Evolutionary conservation across 768 basidiomycete genomes (phyloP).

Genomic region (Auriculariales sp.): DNA sequence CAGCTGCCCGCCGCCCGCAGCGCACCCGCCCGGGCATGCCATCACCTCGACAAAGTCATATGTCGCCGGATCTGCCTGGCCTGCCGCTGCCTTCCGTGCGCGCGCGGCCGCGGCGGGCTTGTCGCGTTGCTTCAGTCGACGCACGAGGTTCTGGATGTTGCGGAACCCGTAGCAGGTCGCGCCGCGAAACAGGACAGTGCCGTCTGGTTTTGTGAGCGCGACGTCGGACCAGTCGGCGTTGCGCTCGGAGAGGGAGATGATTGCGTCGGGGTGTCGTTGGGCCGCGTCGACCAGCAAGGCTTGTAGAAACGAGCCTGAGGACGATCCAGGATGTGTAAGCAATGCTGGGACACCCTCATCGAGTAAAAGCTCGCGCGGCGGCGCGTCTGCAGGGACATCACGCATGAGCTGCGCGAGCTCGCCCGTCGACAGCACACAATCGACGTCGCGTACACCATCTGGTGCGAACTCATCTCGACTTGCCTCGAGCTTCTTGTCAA

Average conservation of each 20-base stretch:
- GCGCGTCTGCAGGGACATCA: constrained; percentile 21
- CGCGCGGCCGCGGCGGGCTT: constrained; percentile 56
- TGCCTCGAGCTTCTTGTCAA: constrained; percentile 98
- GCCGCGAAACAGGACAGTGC: constrained; percentile 65
- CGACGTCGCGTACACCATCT: constrained; percentile 76
- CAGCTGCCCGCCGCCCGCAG: constrained; percentile 92
- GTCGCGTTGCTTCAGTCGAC: constrained; percentile 77
- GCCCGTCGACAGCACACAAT: constrained; percentile 94
- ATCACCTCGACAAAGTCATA: constrained; percentile 96
- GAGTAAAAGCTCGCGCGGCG: constrained; percentile 5
- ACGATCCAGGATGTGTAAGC: constrained; percentile 65
- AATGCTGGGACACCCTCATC: constrained; percentile 46
- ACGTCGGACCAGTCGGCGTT: constrained; percentile 70
- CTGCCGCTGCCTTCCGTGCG: constrained; percentile 14
- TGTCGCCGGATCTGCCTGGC: constrained; percentile 25
- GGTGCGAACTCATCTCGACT: constrained; percentile 88
- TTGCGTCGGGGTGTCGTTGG: constrained; percentile 24
- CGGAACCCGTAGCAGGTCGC: constrained; percentile 96
- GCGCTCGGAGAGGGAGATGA: constrained; percentile 45
- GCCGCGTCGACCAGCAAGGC: constrained; percentile 49
- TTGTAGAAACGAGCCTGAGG: constrained; percentile 87
- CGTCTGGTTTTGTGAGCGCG: constrained; percentile 29
- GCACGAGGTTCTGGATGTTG: constrained; percentile 91
- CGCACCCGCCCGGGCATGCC: constrained; percentile 96
- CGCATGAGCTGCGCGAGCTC: constrained; percentile 78